Conservation (phyloP, 306 rosid genomes). For the Acacia crassicarpa region DNA sequence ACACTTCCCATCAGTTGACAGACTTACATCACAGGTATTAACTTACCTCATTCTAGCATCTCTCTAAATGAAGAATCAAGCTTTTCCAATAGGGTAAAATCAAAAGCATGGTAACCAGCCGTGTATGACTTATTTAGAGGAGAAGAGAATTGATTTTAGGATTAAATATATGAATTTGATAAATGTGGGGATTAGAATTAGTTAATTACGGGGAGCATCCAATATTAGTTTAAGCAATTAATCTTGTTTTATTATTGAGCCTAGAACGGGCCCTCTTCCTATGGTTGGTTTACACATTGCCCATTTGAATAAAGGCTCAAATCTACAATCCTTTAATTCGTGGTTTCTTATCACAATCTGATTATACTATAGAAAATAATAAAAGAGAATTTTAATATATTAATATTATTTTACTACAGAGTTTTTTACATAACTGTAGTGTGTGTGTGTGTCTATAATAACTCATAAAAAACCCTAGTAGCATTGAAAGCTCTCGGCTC, state of each 20-base stretch:
- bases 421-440: background rate
- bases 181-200: background rate
- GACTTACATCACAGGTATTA: background rate
- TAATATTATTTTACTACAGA: too few relatives aligned
- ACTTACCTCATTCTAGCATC: slow-evolving; percentile 1
- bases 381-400: background rate
- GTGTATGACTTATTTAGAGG: background rate
- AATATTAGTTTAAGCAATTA: background rate
- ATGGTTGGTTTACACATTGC: background rate
- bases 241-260: background rate
- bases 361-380: too few relatives aligned
- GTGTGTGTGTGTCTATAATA: too few relatives aligned
- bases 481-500: background rate
- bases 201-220: background rate
- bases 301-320: background rate
- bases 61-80: background rate
- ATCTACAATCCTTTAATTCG: background rate
- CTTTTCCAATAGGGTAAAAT: background rate
- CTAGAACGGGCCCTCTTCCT: background rate
- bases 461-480: background rate
- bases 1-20: slow-evolving; percentile 12
- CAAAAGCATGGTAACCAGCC: background rate
- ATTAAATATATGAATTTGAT: too few relatives aligned
- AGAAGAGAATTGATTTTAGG: background rate
- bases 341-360: background rate